Base-by-base conservation (phyloP, 2,329 filamentous ascomycete genomes). In the Chaetomium strumarium region DNA sequence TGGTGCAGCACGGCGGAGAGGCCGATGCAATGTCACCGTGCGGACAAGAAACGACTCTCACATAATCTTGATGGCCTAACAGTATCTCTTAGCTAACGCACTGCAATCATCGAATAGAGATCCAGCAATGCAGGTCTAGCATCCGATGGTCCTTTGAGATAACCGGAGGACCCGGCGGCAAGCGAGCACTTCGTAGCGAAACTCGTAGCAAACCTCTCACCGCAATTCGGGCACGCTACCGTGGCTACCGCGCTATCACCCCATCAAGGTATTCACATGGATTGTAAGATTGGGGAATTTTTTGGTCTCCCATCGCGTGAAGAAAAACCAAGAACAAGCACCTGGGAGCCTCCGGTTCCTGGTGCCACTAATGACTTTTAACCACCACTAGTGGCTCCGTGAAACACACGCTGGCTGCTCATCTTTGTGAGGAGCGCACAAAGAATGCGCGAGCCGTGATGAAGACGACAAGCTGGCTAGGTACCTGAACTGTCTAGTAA, bases 151-250 rank as follows among this genome's bases (percentile, higher is more conserved):
- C 46, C 31, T 39, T 37, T 37, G 33, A 56, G 51, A 55, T 51
- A 56, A 54, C 52, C 57, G 55, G 56, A 49, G 31, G 41, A 48
- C 49, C 55, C 52, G 52, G 49, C 49, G 46, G 47, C 45, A 51
- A 49, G 24, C 24, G 24, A 7, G 4, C n/a, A 30, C 43, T n/a
- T n/a, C n/a, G 43, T 44, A 36, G 24, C 24, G 24, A 24, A 24
- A 24, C 24, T 24, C 4, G 24, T 44, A 45, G 29, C 51, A 30
- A 45, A 43, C 39, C 49, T 38, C 57, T 59, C 58, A 60, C 58
- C 58, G 56, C 58, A 58, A 60, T 34, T 58, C 53, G 48, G 48
- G 48, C 50, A 47, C n/a, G n/a, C n/a, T n/a, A n/a, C 38, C 49
- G 51, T 49, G 52, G 50, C 48, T 41, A 39, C 50, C 47, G 55